Conservation (phyloP, 2,329 filamentous ascomycete genomes). For the Macroventuria anomochaeta region DNA sequence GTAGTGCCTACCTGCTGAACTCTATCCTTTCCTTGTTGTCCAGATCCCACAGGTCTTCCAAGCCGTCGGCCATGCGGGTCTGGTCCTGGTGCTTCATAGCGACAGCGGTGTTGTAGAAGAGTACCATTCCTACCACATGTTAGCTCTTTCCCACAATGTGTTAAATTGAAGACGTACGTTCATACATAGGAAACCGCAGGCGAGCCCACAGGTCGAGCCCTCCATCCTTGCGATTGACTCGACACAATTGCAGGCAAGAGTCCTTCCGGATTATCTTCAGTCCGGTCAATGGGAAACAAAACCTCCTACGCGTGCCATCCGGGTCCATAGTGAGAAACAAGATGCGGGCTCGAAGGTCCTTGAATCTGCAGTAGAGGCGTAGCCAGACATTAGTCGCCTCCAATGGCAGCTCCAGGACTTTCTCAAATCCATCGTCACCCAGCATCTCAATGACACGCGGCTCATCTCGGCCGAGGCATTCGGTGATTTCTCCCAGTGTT, state of each 20-base stretch:
- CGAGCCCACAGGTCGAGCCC: conserved; percentile 60
- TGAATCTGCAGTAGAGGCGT: conserved; percentile 59
- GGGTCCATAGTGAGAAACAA: conserved; percentile 57
- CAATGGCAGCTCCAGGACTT: conserved; percentile 54
- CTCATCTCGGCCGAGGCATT: conserved; percentile 47
- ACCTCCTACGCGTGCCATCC: conserved; percentile 50
- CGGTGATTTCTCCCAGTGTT: conserved; percentile 40
- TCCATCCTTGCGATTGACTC: conserved; percentile 48
- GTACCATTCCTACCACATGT: conserved; percentile 57
- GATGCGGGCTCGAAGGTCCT: conserved; percentile 61
- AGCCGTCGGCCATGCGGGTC: conserved; percentile 42
- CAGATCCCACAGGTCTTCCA: conserved; percentile 59
- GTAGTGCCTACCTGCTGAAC: conserved; percentile 56
- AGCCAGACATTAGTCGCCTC: conserved; percentile 56
- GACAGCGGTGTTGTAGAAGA: conserved; percentile 64
- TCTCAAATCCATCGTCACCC: conserved; percentile 50
- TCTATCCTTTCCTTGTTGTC: conserved; percentile 48
- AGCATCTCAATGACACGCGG: conserved; percentile 44
- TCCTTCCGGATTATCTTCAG: conserved; percentile 52
- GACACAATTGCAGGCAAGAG: conserved; percentile 51
- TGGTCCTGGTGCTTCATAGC: conserved; percentile 65
- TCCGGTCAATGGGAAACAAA: conserved; percentile 59
- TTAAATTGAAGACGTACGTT: conserved; percentile 50
- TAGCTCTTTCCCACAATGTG: conserved; percentile 1
- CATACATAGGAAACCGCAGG: conserved; percentile 62